Evolutionary conservation across 306 rosid genomes (phyloP).

Genomic region (Canavalia ensiformis): DNA sequence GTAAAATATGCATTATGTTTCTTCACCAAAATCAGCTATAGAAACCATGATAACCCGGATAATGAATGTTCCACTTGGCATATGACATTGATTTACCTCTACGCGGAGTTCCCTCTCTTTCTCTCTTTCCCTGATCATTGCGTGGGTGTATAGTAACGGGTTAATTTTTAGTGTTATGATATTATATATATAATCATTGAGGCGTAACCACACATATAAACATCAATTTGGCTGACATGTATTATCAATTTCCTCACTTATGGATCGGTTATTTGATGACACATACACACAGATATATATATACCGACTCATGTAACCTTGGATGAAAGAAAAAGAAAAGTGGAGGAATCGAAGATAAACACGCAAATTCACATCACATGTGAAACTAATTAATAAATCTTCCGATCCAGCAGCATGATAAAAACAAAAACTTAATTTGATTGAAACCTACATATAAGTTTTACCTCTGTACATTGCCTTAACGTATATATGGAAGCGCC

Average conservation of each 20-base stretch:
- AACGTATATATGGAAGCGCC: conserved; percentile 38
- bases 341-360: conserved; percentile 24
- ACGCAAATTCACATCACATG: background rate
- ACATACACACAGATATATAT: background rate
- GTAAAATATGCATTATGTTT: conserved; percentile 33
- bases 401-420: background rate
- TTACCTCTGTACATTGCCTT: conserved; percentile 65
- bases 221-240: background rate
- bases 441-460: conserved; percentile 51
- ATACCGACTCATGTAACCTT: background rate
- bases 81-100: conserved; percentile 38
- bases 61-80: conserved; percentile 46
- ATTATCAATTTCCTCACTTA: conserved; percentile 17
- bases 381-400: conserved; percentile 20
- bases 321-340: conserved; percentile 18
- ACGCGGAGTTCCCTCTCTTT: background rate
- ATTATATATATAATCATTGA: background rate
- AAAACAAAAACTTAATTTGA: conserved; percentile 46
- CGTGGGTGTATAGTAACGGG: background rate
- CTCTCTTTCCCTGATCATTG: background rate
- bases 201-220: background rate
- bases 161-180: conserved; percentile 6
- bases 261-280: background rate
- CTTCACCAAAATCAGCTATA: conserved; percentile 38
- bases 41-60: conserved; percentile 23